phyloP scores from a whole-genome alignment of 2,329 filamentous ascomycete genomes.

The Xylariaceae sp. region DNA sequence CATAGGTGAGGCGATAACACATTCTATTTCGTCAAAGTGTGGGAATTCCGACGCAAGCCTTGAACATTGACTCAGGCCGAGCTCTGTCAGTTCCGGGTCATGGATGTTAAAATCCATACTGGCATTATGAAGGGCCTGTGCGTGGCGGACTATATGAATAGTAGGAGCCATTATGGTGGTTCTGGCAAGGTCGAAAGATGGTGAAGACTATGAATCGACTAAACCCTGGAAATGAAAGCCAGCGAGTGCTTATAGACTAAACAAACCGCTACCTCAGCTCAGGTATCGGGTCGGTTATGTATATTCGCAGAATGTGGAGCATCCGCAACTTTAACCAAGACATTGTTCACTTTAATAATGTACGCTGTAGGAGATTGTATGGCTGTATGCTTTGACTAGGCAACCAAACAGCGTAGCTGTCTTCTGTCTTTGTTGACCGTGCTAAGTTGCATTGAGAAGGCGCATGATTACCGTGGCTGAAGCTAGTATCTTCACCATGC shows the following conservation, averaged over 20 bases:
- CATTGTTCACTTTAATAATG: too few relatives aligned
- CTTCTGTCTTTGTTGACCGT: too few relatives aligned
- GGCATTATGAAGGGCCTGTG: not conserved
- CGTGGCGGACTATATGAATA: slow-evolving; percentile 19
- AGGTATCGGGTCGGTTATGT: too few relatives aligned
- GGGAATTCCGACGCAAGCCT: not conserved
- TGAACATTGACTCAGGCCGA: not conserved
- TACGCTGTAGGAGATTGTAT: too few relatives aligned
- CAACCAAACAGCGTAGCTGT: too few relatives aligned
- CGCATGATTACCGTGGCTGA: too few relatives aligned
- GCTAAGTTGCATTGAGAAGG: too few relatives aligned
- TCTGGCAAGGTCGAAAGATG: not conserved
- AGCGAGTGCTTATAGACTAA: not conserved
- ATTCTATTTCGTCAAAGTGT: not conserved
- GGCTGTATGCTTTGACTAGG: too few relatives aligned
- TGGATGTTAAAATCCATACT: not conserved
- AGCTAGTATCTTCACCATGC: too few relatives aligned
- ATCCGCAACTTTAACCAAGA: too few relatives aligned
- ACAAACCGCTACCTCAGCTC: too few relatives aligned
- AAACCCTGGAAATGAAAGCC: not conserved
- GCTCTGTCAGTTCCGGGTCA: slow-evolving; percentile 4
- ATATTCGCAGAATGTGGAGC: too few relatives aligned
- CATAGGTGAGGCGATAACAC: slow-evolving; percentile 14
- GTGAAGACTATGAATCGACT: not conserved
- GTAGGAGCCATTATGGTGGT: slow-evolving; percentile 9